phyloP scores from a whole-genome alignment of 208 protist genomes.

The Polymyxa betae region DNA sequence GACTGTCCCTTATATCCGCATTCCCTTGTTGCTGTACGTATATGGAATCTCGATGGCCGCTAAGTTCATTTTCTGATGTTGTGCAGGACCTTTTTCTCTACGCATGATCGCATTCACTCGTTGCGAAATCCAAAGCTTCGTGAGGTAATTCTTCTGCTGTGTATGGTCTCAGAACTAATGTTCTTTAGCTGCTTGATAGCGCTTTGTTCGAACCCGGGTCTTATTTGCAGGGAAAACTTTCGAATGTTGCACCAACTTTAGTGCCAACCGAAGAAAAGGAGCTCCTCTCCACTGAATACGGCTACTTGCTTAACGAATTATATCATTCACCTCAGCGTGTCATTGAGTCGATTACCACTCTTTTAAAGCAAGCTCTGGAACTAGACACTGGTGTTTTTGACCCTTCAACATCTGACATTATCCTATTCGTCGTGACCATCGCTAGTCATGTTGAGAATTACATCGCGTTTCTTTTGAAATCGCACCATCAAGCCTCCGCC shows the following conservation, averaged over 20 bases:
- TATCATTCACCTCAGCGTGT: conserved; percentile 58
- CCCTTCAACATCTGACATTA: conserved; percentile 60
- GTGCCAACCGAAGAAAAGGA: conserved; percentile 71
- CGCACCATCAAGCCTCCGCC: neutral
- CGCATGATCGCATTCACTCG: conserved; percentile 79
- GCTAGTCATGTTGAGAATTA: conserved; percentile 55
- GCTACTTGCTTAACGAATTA: conserved; percentile 73
- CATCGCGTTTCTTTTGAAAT: conserved; percentile 52
- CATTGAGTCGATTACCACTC: conserved; percentile 52
- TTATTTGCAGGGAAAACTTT: conserved; percentile 66
- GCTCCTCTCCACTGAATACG: conserved; percentile 69
- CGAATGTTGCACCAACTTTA: conserved; percentile 59
- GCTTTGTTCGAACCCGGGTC: conserved; percentile 85
- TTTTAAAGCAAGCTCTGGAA: conserved; percentile 65
- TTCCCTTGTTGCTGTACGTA: conserved; percentile 68
- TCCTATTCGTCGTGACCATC: conserved; percentile 62
- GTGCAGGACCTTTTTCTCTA: conserved; percentile 76
- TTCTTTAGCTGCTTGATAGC: conserved; percentile 83
- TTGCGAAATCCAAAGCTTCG: conserved; percentile 69
- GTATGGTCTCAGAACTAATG: too few species aligned
- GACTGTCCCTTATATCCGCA: conserved; percentile 72
- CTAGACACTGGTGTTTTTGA: conserved; percentile 68
- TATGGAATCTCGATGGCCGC: neutral
- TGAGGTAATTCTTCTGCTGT: too few species aligned
- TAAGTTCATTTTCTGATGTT: neutral